Evolutionary conservation across 2,329 filamentous ascomycete species (phyloP).

Genomic region (Monilinia polystroma): DNA sequence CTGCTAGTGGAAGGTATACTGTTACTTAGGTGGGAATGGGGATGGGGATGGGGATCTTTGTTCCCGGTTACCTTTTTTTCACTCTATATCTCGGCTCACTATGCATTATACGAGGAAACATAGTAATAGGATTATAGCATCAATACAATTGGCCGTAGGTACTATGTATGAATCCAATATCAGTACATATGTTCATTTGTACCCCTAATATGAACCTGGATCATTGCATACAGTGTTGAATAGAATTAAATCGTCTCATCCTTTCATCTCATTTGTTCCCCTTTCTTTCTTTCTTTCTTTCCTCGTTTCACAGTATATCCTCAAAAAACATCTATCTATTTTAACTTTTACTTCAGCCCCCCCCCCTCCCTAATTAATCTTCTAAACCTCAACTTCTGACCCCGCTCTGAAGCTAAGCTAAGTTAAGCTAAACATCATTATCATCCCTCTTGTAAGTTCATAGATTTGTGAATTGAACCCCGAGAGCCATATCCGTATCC

Average conservation of each 20-base stretch:
- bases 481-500: too few species aligned
- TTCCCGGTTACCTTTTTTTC: neutral
- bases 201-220: neutral
- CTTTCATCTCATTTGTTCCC: neutral
- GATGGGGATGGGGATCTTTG: neutral
- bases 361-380: too few species aligned
- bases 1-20: conserved; percentile 79
- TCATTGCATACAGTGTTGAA: neutral
- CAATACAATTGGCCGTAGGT: neutral
- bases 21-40: conserved; percentile 61
- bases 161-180: neutral
- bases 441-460: too few species aligned
- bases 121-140: neutral
- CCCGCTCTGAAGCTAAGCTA: too few species aligned
- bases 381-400: too few species aligned
- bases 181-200: neutral
- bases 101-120: neutral
- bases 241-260: neutral
- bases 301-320: neutral
- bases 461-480: too few species aligned
- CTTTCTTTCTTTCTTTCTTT: neutral
- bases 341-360: neutral
- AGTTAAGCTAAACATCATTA: too few species aligned
- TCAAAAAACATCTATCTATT: too few species aligned
- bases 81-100: neutral